phyloP scores from a whole-genome alignment of 2,329 filamentous ascomycete genomes.

The Ascochyta pisi region DNA sequence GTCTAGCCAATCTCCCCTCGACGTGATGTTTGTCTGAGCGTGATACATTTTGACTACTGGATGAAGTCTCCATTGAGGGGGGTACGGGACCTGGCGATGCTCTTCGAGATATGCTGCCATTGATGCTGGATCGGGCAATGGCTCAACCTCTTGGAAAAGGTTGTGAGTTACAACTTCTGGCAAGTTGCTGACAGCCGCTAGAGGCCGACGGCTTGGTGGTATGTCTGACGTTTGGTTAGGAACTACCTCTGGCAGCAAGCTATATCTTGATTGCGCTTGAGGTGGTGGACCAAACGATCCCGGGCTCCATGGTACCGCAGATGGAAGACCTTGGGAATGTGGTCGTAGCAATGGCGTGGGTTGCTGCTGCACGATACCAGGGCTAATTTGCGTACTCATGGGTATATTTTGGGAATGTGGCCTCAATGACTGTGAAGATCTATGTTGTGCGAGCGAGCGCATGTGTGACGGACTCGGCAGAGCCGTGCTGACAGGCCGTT shows the following conservation, averaged over 20 bases:
- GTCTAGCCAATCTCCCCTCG: conserved; percentile 36
- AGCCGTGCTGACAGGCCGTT: conserved; percentile 21
- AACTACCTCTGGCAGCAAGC: conserved; percentile 26
- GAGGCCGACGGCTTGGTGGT: background rate
- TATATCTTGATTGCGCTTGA: conserved; percentile 9
- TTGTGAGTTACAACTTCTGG: conserved; percentile 10
- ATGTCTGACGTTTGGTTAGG: background rate
- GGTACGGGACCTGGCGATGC: conserved; percentile 40
- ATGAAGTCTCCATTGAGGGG: conserved; percentile 39
- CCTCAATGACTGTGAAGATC: conserved; percentile 3
- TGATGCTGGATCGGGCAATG: conserved; percentile 18
- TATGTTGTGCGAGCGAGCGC: conserved; percentile 21
- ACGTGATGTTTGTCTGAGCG: conserved; percentile 19
- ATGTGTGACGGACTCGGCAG: conserved; percentile 14
- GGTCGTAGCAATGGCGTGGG: conserved; percentile 18
- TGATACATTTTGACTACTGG: conserved; percentile 34
- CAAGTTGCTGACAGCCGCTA: background rate
- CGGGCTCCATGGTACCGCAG: conserved; percentile 21
- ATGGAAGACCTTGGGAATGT: conserved; percentile 23
- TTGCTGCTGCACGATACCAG: conserved; percentile 20
- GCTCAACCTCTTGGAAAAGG: background rate
- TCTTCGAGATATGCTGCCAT: conserved; percentile 37
- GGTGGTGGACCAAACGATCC: conserved; percentile 21
- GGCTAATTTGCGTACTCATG: conserved; percentile 1
- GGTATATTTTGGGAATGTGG: conserved; percentile 16